Base-by-base conservation (phyloP, 2,329 filamentous ascomycete genomes). In the Hirsutella thompsonii region DNA sequence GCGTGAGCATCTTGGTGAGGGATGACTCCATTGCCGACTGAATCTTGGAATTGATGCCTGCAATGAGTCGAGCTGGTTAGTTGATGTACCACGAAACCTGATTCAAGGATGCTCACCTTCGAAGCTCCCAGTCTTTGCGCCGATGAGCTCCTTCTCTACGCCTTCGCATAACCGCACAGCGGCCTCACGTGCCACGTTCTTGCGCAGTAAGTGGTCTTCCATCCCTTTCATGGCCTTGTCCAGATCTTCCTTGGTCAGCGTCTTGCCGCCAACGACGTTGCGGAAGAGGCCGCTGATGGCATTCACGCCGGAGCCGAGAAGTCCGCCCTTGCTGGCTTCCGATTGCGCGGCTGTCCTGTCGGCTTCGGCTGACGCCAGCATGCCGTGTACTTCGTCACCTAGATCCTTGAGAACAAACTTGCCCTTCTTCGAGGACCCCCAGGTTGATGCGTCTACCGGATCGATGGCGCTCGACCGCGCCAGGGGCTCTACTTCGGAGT, bases 131-230 rank as follows among this genome's bases (percentile, higher is more conserved):
- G 92, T 98, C 67, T 90, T 95, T 50, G 89, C 81, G 21, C 92
- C 89, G 16, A 95, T 64, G 20, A 98, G 70, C 56, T 95, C 89
- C 52, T 83, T 81, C 60, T 95, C 84, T 6, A 98, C 90, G 39
- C 87, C 87, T 47, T 93, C 81, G 58, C 90, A 95, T 34, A 98
- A 68, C 40, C 92, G 83, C 26, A 94, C 74, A 2, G 90, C 92
- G 14, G 92, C 92, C 67, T 96, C 92, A 40, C 86, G 83, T 0
- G 92, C 92, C 21, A 98, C 89, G 54, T 98, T 98, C 69, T 98
- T 98, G 64, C 83, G 81, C 44, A 98, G 65, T 6, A 98, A 69
- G 59, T 96, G 90, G 43, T 94, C 87, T 57, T 95, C 87, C 87
- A 98, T 95, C 26, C 83, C 84, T 62, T 90, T 92, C 66, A 98